Evolutionary conservation across 768 basidiomycete species (phyloP).

Genomic region (Udeniomyces megalosporus): DNA sequence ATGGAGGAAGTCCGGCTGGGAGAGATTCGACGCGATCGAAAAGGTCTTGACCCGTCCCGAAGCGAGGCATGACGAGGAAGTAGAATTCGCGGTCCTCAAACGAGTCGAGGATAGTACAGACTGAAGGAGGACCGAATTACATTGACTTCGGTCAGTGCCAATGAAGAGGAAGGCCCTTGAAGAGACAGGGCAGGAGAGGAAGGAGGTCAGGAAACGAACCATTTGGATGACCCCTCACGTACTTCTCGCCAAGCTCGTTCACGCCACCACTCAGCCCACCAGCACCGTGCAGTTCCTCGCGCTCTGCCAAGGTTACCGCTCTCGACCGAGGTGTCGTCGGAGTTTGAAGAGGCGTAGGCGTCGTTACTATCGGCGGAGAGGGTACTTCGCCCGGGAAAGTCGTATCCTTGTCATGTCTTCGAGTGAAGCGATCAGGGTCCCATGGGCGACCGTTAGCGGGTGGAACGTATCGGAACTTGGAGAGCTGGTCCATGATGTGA

Average conservation of each 20-base stretch:
- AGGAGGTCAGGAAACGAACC: not conserved
- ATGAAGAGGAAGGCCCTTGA: constrained; percentile 43
- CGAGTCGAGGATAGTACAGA: constrained; percentile 85
- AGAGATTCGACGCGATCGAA: constrained; percentile 88
- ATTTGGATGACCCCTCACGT: constrained; percentile 30
- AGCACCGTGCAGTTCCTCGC: not conserved
- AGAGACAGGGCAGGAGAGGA: constrained; percentile 22
- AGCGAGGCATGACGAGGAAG: constrained; percentile 52
- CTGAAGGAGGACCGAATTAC: constrained; percentile 35
- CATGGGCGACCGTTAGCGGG: constrained; percentile 61
- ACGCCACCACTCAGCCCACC: constrained; percentile 24
- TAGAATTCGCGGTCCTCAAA: constrained; percentile 95
- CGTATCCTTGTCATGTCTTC: no score
- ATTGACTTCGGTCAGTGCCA: no score
- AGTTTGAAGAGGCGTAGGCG: not conserved
- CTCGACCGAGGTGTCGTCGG: not conserved
- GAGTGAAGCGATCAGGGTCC: constrained; percentile 40
- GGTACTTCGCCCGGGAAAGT: not conserved
- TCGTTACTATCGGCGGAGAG: not conserved
- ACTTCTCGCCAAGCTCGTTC: constrained; percentile 35
- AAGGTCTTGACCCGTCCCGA: constrained; percentile 54
- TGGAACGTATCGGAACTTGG: constrained; percentile 35
- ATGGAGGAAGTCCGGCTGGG: constrained; percentile 65
- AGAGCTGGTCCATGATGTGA: constrained; percentile 31
- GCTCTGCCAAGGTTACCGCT: not conserved